Evolutionary conservation across 2,329 filamentous ascomycete genomes (phyloP), one percentile per base, ranked within the genome.

Genomic region (Phialocephala subalpina): DNA sequence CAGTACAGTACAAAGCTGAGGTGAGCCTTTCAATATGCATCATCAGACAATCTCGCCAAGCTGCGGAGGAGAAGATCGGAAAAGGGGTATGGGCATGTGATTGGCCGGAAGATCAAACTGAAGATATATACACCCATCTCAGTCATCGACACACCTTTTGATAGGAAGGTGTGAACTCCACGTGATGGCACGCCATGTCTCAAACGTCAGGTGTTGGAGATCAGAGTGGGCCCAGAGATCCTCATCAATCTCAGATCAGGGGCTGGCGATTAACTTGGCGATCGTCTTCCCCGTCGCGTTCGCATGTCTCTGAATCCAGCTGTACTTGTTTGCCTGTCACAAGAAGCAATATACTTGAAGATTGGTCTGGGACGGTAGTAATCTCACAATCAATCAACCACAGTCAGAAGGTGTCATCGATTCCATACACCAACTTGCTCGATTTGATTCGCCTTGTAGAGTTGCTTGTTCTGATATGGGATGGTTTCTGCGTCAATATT

Each of bases 131-230:
- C 49, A 53, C 25, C 49, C 25, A 9, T 18, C 29, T 33, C 49
- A 16, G 22, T 53, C 49, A 53, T 33, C 29, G 49, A 6, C 25
- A n/a, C 49, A 49, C 45, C n/a, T 49, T 12, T 49, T 12, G 45
- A 22, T n/a, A 22, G 25, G 18, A 9, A 27, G 3, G 14, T 7
- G 12, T 9, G 49, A 57, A 40, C 55, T 16, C 29, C 55, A 57
- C 55, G 55, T 57, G 55, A 57, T 22, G 16, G 5, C 33, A 25
- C 55, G 20, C 35, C 33, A 57, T 49, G 58, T 60, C 42, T 65
- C 63, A 65, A 65, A 65, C 58, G 36, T 38, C 45, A 65, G 63
- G 38, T 27, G 63, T 65, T 65, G 63, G 63, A 65, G 63, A 65
- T 65, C 63, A 33, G 18, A 47, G 33, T 47, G 45, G 45, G 22